phyloP scores from a whole-genome alignment of 371 early-diverging fungal genomes.

The Mortierella sp. region DNA sequence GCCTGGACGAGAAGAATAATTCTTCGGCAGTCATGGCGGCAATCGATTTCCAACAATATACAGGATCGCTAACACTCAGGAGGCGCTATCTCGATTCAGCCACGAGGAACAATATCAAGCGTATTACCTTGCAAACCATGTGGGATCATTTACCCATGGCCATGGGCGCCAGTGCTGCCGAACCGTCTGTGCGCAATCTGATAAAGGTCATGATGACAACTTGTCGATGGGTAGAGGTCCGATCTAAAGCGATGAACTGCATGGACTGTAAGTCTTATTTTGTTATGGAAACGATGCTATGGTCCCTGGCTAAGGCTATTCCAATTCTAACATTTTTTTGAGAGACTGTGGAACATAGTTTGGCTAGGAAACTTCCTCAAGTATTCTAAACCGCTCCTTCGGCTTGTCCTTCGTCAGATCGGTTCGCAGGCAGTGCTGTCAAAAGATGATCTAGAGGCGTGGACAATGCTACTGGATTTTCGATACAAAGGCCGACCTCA shows the following conservation, averaged over 20 bases:
- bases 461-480: slow-evolving; percentile 48
- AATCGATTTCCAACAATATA: slow-evolving; percentile 39
- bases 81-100: slow-evolving; percentile 32
- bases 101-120: slow-evolving; percentile 35
- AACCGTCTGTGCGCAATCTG: slow-evolving; percentile 32
- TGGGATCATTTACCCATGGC: slow-evolving; percentile 33
- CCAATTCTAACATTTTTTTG: background rate
- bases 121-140: slow-evolving; percentile 29
- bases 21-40: slow-evolving; percentile 38
- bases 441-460: slow-evolving; percentile 37
- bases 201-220: slow-evolving; percentile 53
- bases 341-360: slow-evolving; percentile 11
- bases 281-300: background rate
- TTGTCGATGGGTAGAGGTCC: slow-evolving; percentile 51
- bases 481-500: slow-evolving; percentile 39
- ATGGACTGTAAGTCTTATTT: slow-evolving; percentile 46
- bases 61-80: slow-evolving; percentile 17
- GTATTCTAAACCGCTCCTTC: slow-evolving; percentile 33
- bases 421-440: slow-evolving; percentile 26
- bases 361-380: slow-evolving; percentile 50
- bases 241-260: slow-evolving; percentile 40
- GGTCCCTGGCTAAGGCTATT: no score
- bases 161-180: slow-evolving; percentile 31
- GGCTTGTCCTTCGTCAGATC: slow-evolving; percentile 40
- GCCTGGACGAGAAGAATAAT: slow-evolving; percentile 35